Base-by-base conservation (phyloP, 768 basidiomycete species). In the Suillus americanus region DNA sequence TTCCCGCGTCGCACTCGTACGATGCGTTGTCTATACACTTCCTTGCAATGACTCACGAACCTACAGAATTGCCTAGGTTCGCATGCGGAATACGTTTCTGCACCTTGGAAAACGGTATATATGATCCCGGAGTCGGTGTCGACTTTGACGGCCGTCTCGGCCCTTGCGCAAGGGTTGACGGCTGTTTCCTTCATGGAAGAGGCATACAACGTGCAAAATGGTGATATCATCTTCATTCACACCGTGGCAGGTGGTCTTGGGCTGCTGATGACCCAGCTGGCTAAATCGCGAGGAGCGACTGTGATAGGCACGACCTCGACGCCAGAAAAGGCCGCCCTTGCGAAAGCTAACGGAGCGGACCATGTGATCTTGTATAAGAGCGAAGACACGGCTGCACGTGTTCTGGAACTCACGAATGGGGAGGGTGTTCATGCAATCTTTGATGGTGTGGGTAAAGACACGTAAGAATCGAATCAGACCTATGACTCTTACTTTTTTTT, bases 361-460 rank as follows among this genome's bases (percentile, higher is more conserved):
- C 88, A 97, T 72, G 94, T 97, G 57, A 89, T 98, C 65, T 74
- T 95, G 46, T 95, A 94, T 76, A 85, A 84, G 13, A 79, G 83
- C 54, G 91, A 93, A 70, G 84, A 93, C 65, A 89, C 89, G 0
- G 89, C 92, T 14, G 72, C 89, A 67, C 83, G 88, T 54, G 91
- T 92, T 18, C 74, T 89, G 61, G 87, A 91, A 69, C 76, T 94
- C 61, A 94, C 93, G 0, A 86, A 86, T 48, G 92, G 91, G 8
- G 82, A 88, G 68, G 92, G 94, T 20, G 92, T 95, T 5, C 85
- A 97, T 66, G 96, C 87, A 18, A 85, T 94, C 28, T 97, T 90
- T 71, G 97, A 99, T 71, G 97, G 97, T 33, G 94, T 99, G n/a
- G 97, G 97, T 2, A 96, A 92, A 80, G 92, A 94, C 74, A 98